Base-by-base conservation (phyloP, 2,329 filamentous ascomycete species). In the Fusarium sp. region DNA sequence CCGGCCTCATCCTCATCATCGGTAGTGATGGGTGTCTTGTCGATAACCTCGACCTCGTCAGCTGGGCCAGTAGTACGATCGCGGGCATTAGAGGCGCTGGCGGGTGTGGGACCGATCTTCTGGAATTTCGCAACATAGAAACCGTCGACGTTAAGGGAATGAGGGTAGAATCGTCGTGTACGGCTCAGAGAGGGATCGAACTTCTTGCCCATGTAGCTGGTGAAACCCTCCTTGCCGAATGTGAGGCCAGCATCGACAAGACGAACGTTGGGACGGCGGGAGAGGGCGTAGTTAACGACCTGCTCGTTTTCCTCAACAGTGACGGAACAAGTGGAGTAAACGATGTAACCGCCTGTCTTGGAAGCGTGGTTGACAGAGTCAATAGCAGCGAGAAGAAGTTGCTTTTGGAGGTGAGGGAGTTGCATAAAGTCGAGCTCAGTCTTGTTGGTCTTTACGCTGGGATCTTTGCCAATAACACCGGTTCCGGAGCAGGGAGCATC, bases 111-210 rank as follows among this genome's bases (percentile, higher is more conserved):
- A 0, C 90, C 95, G 18, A 89, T 89, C 87, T 99, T 99, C 82
- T 97, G 95, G 83, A 99, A 92, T 82, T 99, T 99, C 77, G 94
- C 93, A 67, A 99, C 96, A 79, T 94, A 99, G 90, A 99, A 99
- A 71, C 96, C 96, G 80, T 98, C 96, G 34, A 99, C 94, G 83
- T 98, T 97, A 84, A 96, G 94, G 22, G 92, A 88, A 79, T 97
- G 94, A 1, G 94, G 94, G 82, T 97, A 97, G 84, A 94, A 97
- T 60, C 95, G 87, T 71, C 93, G 86, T 18, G 94, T 95, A 79
- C 95, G 85, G 77, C 91, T 92, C 84, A 99, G 89, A 73, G 89
- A 92, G 8, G 92, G 87, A 78, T 97, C 92, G 82, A 99, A 99
- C 64, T 89, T 90, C 86, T 98, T 98, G 82, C 94, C 92, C 85